phyloP scores from a whole-genome alignment of 2,329 filamentous ascomycete genomes.

The Rhynchosporium graminicola region DNA sequence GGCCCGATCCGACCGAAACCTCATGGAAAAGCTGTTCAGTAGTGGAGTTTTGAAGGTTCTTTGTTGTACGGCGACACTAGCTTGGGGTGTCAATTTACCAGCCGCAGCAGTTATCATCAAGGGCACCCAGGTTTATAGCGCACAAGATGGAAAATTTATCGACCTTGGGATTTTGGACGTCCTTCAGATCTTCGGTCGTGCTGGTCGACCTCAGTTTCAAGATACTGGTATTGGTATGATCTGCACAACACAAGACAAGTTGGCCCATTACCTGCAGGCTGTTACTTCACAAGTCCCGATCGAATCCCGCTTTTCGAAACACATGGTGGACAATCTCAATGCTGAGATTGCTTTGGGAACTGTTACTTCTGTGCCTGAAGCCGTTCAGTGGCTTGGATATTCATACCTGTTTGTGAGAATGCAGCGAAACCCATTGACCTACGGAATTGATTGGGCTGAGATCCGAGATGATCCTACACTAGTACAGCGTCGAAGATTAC shows the following conservation, averaged over 20 bases:
- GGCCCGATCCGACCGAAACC: conserved; percentile 87
- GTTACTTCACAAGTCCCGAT: conserved; percentile 97
- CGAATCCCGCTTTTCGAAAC: conserved; percentile 92
- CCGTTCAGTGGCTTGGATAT: conserved; percentile 96
- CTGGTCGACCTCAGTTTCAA: conserved; percentile 95
- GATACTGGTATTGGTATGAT: conserved; percentile 98
- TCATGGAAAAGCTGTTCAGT: conserved; percentile 90
- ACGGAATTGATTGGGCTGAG: conserved; percentile 94
- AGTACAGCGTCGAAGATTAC: conserved; percentile 78
- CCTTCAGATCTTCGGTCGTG: conserved; percentile 96
- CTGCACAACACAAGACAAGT: conserved; percentile 91
- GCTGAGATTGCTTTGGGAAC: conserved; percentile 93
- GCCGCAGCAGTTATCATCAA: conserved; percentile 98
- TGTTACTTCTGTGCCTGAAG: conserved; percentile 90
- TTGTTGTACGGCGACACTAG: conserved; percentile 95
- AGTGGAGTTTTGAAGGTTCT: conserved; percentile 95
- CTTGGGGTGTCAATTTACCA: conserved; percentile 98
- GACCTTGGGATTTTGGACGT: conserved; percentile 96
- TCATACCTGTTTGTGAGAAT: conserved; percentile 97
- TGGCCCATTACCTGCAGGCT: conserved; percentile 86
- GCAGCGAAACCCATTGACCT: conserved; percentile 85
- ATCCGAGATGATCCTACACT: conserved; percentile 84
- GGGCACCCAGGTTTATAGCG: conserved; percentile 94
- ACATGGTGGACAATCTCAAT: conserved; percentile 94
- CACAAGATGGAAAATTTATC: conserved; percentile 94